phyloP scores from a whole-genome alignment of 1,284 basidiomycete species.

The Leucoagaricus sp. region DNA sequence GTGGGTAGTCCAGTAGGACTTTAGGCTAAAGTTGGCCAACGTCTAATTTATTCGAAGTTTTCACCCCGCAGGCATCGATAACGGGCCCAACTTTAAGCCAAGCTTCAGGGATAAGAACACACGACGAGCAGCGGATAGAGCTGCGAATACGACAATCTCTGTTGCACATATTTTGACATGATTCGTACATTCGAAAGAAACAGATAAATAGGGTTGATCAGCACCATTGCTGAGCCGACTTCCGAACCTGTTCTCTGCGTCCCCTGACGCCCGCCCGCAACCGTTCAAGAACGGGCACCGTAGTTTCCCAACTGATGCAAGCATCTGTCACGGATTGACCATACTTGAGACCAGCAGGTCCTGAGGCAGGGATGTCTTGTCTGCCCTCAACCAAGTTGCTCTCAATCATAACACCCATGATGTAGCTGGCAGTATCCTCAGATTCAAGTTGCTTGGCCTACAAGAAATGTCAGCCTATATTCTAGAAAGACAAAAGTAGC shows the following conservation, averaged over 20 bases:
- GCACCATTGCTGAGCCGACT: constrained; percentile 24
- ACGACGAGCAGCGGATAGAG: too few species aligned
- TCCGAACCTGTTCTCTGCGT: constrained; percentile 56
- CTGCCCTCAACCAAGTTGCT: constrained; percentile 90
- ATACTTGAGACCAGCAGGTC: constrained; percentile 79
- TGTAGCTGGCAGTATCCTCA: constrained; percentile 69
- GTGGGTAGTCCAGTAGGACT: too few species aligned
- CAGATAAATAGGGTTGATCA: neutral
- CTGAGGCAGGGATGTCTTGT: constrained; percentile 82
- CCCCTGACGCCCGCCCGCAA: constrained; percentile 81
- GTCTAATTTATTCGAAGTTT: too few species aligned
- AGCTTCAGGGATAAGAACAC: too few species aligned
- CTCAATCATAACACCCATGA: constrained; percentile 98
- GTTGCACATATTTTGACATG: neutral
- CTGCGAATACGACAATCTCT: too few species aligned
- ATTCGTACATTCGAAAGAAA: neutral
- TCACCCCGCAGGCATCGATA: too few species aligned
- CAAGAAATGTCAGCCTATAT: constrained; percentile 7
- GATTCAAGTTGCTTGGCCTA: constrained; percentile 74
- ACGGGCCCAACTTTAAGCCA: too few species aligned
- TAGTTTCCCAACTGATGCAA: constrained; percentile 89
- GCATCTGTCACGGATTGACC: constrained; percentile 91
- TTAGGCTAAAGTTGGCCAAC: too few species aligned
- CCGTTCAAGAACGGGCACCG: constrained; percentile 77
- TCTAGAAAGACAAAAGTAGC: neutral